Conservation (phyloP, 2,329 filamentous ascomycete genomes). For the Thyridium curvatum region DNA sequence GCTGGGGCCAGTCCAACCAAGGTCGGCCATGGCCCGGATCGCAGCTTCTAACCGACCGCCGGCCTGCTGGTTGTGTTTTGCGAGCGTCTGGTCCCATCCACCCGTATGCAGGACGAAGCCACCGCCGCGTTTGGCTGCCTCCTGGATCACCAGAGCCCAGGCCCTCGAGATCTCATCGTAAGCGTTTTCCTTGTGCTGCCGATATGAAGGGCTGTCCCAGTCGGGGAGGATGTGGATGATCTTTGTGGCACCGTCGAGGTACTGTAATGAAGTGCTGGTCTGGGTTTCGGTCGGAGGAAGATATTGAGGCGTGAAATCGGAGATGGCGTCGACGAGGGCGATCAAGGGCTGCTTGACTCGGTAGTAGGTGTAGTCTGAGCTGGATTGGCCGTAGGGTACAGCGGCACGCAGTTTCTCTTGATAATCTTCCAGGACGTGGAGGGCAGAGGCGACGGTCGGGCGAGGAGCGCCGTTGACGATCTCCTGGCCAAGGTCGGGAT, state of each 20-base stretch:
- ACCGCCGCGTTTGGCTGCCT: constrained; percentile 84
- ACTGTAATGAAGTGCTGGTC: constrained; percentile 74
- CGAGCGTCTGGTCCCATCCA: constrained; percentile 84
- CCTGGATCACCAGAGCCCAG: constrained; percentile 85
- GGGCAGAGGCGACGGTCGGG: constrained; percentile 75
- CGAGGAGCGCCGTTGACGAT: constrained; percentile 78
- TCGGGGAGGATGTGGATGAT: constrained; percentile 85
- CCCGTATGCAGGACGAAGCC: constrained; percentile 85
- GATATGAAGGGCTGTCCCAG: constrained; percentile 84
- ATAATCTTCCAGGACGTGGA: constrained; percentile 77
- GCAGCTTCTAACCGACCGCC: constrained; percentile 76
- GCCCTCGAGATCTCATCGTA: constrained; percentile 95
- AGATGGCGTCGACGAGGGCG: constrained; percentile 79
- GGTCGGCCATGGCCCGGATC: constrained; percentile 68
- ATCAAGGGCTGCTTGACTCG: constrained; percentile 76
- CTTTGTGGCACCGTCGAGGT: constrained; percentile 83
- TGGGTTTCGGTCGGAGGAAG: constrained; percentile 86
- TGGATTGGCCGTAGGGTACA: constrained; percentile 79
- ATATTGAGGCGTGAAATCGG: constrained; percentile 93
- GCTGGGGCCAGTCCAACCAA: constrained; percentile 66
- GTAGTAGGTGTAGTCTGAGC: constrained; percentile 92
- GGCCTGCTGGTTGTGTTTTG: constrained; percentile 82
- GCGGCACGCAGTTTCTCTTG: constrained; percentile 70
- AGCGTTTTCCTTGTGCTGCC: constrained; percentile 87
- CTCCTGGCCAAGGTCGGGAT: constrained; percentile 79